These are phyloP conservation scores for Dactylellina drechsleri DNA, from an alignment of 2,329 filamentous ascomycete species.

Conservation along the genomic window DNA sequence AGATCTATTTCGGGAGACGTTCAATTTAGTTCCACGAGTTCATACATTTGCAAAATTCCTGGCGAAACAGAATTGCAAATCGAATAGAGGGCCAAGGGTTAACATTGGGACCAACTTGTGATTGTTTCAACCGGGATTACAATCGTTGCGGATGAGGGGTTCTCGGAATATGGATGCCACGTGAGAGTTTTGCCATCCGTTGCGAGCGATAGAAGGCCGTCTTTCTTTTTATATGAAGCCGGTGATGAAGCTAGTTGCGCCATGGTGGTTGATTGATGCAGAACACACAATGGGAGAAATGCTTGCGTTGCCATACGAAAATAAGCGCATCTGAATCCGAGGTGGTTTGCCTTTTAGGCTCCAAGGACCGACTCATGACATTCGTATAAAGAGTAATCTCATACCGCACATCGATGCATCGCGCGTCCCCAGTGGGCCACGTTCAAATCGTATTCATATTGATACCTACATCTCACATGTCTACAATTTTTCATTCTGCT, in stretches of 20 bases:
- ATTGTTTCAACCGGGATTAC: slow-evolving; percentile 79
- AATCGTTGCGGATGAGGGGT: slow-evolving; percentile 67
- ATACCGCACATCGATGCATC: too few relatives aligned
- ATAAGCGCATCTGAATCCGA: too few relatives aligned
- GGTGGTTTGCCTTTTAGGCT: too few relatives aligned
- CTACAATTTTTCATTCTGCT: neutral
- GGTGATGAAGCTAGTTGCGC: slow-evolving; percentile 72
- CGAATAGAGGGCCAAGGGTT: slow-evolving; percentile 65
- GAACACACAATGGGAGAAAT: too few relatives aligned
- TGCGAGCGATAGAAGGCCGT: slow-evolving; percentile 82
- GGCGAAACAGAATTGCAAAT: too few relatives aligned
- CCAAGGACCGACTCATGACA: too few relatives aligned
- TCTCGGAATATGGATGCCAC: slow-evolving; percentile 75
- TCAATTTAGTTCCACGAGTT: neutral
- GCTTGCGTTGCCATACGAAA: too few relatives aligned
- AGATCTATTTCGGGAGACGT: slow-evolving; percentile 68
- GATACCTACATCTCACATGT: too few relatives aligned
- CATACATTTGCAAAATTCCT: too few relatives aligned
- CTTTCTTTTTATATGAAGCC: slow-evolving; percentile 92
- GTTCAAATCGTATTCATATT: neutral
- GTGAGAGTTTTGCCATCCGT: slow-evolving; percentile 77
- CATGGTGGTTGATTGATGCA: neutral
- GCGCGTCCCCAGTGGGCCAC: too few relatives aligned
- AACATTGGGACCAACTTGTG: slow-evolving; percentile 72
- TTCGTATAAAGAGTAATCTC: too few relatives aligned